Percentiles rank a stretch among this genome's conserved stretches.
Conservation (phyloP, 768 basidiomycete species). For the Russula sp. region DNA sequence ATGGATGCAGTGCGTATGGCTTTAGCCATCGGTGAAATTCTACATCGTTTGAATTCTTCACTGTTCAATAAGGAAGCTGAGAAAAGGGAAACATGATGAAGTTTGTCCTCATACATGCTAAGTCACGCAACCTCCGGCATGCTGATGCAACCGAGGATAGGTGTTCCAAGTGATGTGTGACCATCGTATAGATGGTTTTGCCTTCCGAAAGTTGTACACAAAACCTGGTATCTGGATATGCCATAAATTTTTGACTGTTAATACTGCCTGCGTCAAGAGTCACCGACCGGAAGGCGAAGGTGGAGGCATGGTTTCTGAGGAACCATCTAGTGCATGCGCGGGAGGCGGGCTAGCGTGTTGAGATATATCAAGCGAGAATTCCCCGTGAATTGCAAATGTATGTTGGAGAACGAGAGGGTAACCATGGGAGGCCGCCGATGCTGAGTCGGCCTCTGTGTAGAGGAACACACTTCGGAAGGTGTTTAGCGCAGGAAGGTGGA, state of each 20-base stretch:
- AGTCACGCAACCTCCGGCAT: conserved; percentile 24
- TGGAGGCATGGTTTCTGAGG: background rate
- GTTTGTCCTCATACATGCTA: conserved; percentile 16
- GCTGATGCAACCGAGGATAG: conserved; percentile 16
- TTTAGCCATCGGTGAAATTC: conserved; percentile 19
- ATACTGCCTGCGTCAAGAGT: background rate
- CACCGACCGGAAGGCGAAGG: conserved; percentile 11
- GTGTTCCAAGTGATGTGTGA: conserved; percentile 21
- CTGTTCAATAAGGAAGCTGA: conserved; percentile 7
- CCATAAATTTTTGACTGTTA: background rate
- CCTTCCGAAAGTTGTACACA: conserved; percentile 17
- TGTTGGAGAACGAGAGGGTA: conserved; percentile 23
- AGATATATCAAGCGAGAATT: conserved; percentile 27
- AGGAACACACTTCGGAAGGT: conserved; percentile 17
- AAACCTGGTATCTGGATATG: conserved; percentile 17
- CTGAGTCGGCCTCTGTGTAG: conserved; percentile 7
- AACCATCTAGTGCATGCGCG: background rate
- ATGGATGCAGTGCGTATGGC: conserved; percentile 22
- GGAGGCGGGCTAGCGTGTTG: conserved; percentile 8
- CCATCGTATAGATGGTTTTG: conserved; percentile 3
- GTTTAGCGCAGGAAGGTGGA: conserved; percentile 1
- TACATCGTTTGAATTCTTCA: background rate
- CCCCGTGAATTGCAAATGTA: conserved; percentile 20
- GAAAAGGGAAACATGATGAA: background rate
- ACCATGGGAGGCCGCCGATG: background rate